Evolutionary conservation across 2,329 filamentous ascomycete genomes (phyloP).

Genomic region (Orbilia brochopaga): DNA sequence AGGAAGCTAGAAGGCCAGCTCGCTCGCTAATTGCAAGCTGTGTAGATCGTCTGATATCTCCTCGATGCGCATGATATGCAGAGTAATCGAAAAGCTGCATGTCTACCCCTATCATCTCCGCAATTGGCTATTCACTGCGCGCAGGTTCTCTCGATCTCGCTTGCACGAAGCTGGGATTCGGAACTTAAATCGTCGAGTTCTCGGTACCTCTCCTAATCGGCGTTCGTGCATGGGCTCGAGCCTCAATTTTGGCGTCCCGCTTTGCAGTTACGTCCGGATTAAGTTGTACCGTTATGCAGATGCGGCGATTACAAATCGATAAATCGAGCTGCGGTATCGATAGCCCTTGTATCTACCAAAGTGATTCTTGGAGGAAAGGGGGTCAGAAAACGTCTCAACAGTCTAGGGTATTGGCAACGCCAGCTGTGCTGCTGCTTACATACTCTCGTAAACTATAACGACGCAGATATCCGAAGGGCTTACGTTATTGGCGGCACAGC

Average conservation of each 20-base stretch:
- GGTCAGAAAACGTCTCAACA: too few relatives aligned
- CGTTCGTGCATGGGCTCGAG: neutral
- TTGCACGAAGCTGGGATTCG: neutral
- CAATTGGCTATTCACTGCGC: neutral
- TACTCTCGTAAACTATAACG: too few relatives aligned
- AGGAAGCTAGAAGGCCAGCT: neutral
- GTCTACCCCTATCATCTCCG: neutral
- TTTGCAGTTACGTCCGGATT: too few relatives aligned
- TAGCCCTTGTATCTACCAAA: too few relatives aligned
- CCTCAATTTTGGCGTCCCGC: neutral
- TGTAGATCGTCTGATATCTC: constrained; percentile 2
- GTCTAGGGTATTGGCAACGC: too few relatives aligned
- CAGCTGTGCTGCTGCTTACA: too few relatives aligned
- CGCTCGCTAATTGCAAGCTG: neutral
- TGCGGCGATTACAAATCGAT: too few relatives aligned
- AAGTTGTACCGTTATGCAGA: too few relatives aligned
- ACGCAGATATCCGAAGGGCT: too few relatives aligned
- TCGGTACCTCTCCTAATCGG: neutral
- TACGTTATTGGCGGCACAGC: too few relatives aligned
- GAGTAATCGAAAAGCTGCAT: constrained; percentile 4
- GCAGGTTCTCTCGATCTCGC: neutral
- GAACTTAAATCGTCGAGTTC: neutral
- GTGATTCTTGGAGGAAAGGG: too few relatives aligned
- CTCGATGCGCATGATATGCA: neutral
- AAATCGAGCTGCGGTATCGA: too few relatives aligned